These are phyloP conservation scores for Alliaria petiolata DNA, from an alignment of 345 rosid genomes.

Conservation along the genomic window DNA sequence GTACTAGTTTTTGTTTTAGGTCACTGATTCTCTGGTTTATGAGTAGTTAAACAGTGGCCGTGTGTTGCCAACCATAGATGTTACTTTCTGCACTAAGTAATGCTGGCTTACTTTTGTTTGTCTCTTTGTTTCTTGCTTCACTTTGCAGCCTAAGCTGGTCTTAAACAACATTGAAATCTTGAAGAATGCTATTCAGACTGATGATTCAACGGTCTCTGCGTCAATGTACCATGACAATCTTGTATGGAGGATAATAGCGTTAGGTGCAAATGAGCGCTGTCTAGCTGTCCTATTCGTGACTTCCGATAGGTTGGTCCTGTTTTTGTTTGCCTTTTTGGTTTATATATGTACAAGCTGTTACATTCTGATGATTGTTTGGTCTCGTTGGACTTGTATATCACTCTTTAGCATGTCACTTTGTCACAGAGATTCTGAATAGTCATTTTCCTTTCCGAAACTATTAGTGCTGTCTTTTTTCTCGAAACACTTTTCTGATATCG, in stretches of 20 bases:
- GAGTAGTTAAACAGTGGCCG: background rate
- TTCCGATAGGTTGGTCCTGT: slow-evolving; percentile 70
- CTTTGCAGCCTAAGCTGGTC: slow-evolving; percentile 89
- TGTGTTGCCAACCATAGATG: background rate
- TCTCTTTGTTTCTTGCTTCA: too few relatives aligned
- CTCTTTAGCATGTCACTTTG: background rate
- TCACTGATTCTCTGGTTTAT: background rate
- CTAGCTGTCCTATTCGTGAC: slow-evolving; percentile 79
- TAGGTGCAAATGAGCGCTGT: slow-evolving; percentile 79
- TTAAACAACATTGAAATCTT: slow-evolving; percentile 91
- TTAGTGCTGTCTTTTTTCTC: too few relatives aligned
- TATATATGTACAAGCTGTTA: background rate
- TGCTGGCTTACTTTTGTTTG: slow-evolving; percentile 10
- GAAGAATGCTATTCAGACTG: slow-evolving; percentile 56
- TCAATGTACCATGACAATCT: slow-evolving; percentile 89
- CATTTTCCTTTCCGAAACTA: background rate
- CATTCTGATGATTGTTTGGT: background rate
- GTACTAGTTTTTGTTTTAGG: background rate
- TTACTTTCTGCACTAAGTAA: background rate
- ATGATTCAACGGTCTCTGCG: slow-evolving; percentile 56
- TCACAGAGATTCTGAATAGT: background rate
- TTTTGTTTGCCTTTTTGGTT: background rate
- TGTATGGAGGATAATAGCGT: slow-evolving; percentile 80
- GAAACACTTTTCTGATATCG: background rate
- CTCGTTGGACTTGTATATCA: slow-evolving; percentile 2